Evolutionary conservation across 2,329 filamentous ascomycete genomes (phyloP).

Genomic region (Colletotrichum sp.): DNA sequence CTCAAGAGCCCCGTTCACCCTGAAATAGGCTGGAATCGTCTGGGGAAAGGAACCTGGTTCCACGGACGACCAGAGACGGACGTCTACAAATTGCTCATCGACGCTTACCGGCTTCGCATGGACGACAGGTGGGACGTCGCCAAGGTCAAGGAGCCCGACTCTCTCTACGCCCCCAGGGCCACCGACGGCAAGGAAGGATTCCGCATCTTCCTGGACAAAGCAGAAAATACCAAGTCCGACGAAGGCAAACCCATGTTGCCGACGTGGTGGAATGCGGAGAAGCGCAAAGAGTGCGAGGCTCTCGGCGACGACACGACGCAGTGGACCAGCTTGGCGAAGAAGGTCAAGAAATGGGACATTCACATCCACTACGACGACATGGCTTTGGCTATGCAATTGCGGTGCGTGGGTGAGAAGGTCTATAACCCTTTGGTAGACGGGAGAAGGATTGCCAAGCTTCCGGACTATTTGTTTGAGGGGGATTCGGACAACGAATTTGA

Average conservation of each 20-base stretch:
- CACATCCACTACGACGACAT: slow-evolving; percentile 46
- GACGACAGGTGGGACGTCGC: slow-evolving; percentile 37
- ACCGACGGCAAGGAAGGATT: slow-evolving; percentile 34
- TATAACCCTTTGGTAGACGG: slow-evolving; percentile 19
- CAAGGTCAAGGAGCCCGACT: neutral
- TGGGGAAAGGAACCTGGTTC: slow-evolving; percentile 39
- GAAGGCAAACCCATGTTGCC: slow-evolving; percentile 39
- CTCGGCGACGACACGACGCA: slow-evolving; percentile 32
- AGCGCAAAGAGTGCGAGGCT: slow-evolving; percentile 39
- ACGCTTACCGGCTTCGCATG: slow-evolving; percentile 49
- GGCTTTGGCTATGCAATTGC: slow-evolving; percentile 52
- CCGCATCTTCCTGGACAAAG: slow-evolving; percentile 36
- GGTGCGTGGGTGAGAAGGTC: slow-evolving; percentile 50
- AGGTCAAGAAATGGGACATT: slow-evolving; percentile 38
- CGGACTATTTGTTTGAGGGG: neutral
- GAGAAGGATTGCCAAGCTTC: neutral
- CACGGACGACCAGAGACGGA: slow-evolving; percentile 47
- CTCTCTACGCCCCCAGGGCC: slow-evolving; percentile 22
- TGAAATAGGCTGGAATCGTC: slow-evolving; percentile 40
- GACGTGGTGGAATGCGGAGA: slow-evolving; percentile 46
- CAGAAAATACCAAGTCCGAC: neutral
- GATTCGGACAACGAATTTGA: too few relatives aligned
- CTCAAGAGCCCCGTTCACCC: neutral
- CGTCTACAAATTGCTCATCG: slow-evolving; percentile 50
- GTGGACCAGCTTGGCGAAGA: slow-evolving; percentile 32